Evolutionary conservation across 768 basidiomycete genomes (phyloP).

Genomic region (Suillus brevipes): DNA sequence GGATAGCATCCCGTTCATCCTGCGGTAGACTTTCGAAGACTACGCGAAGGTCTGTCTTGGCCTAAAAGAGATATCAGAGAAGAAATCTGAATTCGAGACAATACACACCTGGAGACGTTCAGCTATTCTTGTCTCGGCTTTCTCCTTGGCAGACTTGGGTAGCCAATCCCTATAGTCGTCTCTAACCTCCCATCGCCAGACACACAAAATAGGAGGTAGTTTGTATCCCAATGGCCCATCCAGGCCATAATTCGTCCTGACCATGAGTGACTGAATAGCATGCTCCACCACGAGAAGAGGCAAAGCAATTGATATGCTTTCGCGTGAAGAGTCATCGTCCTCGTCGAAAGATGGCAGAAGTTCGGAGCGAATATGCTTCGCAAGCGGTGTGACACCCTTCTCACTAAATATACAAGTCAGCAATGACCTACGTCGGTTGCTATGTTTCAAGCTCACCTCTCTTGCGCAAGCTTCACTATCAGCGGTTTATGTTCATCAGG

Average conservation of each 20-base stretch:
- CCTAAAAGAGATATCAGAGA: slow-evolving; percentile 40
- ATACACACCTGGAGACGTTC: slow-evolving; percentile 65
- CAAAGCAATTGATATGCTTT: slow-evolving; percentile 40
- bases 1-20: slow-evolving; percentile 53
- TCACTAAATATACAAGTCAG: slow-evolving; percentile 49
- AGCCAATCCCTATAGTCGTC: slow-evolving; percentile 58
- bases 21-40: slow-evolving; percentile 60
- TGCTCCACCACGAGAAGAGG: slow-evolving; percentile 54
- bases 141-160: slow-evolving; percentile 64
- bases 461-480: slow-evolving; percentile 80
- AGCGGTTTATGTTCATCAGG: slow-evolving; percentile 72
- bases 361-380: slow-evolving; percentile 68
- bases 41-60: slow-evolving; percentile 52
- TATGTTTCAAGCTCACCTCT: slow-evolving; percentile 57
- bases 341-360: slow-evolving; percentile 67
- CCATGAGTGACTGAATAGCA: slow-evolving; percentile 62
- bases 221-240: slow-evolving; percentile 51
- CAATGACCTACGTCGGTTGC: neutral
- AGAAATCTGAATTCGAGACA: neutral
- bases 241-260: slow-evolving; percentile 80
- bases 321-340: slow-evolving; percentile 39
- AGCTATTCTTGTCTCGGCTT: slow-evolving; percentile 54
- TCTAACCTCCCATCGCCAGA: slow-evolving; percentile 89
- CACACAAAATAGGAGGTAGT: slow-evolving; percentile 59
- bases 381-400: slow-evolving; percentile 60